Conservation (phyloP, 768 basidiomycete genomes). For the Saitozyma podzolica region DNA sequence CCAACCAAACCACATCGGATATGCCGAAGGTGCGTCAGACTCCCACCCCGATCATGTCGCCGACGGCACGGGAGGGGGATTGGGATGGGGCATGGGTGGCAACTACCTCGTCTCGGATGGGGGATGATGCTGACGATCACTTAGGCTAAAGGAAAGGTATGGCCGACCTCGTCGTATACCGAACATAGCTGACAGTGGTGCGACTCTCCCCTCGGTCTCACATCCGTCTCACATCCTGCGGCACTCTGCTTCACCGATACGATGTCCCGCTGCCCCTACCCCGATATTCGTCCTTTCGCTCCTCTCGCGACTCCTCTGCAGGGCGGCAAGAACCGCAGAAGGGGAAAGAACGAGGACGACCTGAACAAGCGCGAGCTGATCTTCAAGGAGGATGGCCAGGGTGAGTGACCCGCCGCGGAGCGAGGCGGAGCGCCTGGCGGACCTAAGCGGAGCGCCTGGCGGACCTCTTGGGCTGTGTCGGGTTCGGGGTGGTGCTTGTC, state of each 20-base stretch:
- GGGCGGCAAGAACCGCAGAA: conserved; percentile 98
- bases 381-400: conserved; percentile 96
- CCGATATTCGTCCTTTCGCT: background rate
- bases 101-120: background rate
- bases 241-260: no score
- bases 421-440: no score
- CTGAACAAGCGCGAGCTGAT: conserved; percentile 98
- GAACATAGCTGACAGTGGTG: no score
- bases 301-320: conserved; percentile 50
- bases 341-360: conserved; percentile 99
- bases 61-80: no score
- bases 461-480: no score
- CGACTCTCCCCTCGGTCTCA: no score
- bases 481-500: no score
- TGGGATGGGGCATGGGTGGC: background rate
- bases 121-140: conserved; percentile 9
- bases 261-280: background rate
- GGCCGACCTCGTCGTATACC: background rate
- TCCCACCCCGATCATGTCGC: no score
- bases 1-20: background rate
- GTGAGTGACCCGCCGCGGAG: conserved; percentile 41
- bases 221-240: no score
- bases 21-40: conserved; percentile 22
- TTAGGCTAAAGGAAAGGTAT: conserved; percentile 36
- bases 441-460: no score